These are phyloP conservation scores for Helicostylum pulchrum DNA, from an alignment of 192 early-diverging fungal genomes.

Conservation along the genomic window DNA sequence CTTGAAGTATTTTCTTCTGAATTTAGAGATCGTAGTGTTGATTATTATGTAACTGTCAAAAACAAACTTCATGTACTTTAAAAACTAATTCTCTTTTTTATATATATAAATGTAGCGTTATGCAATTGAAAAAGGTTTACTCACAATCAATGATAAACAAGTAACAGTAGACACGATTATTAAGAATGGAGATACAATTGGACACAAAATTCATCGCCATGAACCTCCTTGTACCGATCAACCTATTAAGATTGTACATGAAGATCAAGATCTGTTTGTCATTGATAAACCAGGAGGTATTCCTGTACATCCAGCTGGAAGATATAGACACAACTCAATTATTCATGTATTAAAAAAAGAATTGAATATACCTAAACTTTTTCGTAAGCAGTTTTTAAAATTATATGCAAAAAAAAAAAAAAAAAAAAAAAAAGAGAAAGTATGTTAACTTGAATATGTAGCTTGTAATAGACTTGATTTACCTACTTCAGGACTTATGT, in stretches of 20 bases:
- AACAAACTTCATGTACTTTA: background rate
- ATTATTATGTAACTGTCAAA: constrained; percentile 72
- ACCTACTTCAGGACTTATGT: constrained; percentile 88
- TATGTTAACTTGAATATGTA: constrained; percentile 27
- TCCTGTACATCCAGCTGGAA: constrained; percentile 79
- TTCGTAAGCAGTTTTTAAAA: constrained; percentile 39
- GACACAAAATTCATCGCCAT: constrained; percentile 87
- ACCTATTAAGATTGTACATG: constrained; percentile 60
- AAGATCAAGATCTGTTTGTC: constrained; percentile 68
- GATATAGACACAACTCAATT: constrained; percentile 88
- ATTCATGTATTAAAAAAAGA: constrained; percentile 65
- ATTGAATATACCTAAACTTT: constrained; percentile 53
- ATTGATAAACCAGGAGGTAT: constrained; percentile 90
- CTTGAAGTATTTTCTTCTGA: constrained; percentile 82
- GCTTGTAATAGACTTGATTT: constrained; percentile 90
- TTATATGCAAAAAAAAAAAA: background rate
- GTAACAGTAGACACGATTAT: constrained; percentile 60
- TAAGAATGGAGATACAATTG: constrained; percentile 75
- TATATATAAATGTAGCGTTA: constrained; percentile 35
- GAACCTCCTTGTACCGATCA: constrained; percentile 84
- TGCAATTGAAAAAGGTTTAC: constrained; percentile 80
- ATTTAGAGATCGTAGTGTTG: constrained; percentile 76
- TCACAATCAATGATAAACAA: constrained; percentile 70
- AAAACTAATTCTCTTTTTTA: too few relatives aligned
- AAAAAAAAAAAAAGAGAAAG: background rate